These are phyloP conservation scores for Trypanosoma cruzi DNA, from an alignment of 208 protist species.

Conservation along the genomic window DNA sequence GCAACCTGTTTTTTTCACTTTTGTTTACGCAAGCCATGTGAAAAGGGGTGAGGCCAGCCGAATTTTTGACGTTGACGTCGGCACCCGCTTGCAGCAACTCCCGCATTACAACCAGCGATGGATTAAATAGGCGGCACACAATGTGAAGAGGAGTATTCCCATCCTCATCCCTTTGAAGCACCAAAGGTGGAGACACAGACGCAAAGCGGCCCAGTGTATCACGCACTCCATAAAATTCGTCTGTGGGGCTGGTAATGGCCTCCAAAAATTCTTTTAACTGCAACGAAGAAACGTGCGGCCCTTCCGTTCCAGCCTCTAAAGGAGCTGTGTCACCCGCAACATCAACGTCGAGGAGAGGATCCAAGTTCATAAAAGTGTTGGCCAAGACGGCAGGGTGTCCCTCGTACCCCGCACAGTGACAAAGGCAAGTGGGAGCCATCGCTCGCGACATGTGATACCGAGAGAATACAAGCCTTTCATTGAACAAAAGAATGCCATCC, in stretches of 20 bases:
- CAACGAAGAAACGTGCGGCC: neutral
- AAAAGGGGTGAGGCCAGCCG: slow-evolving; percentile 28
- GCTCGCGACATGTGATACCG: neutral
- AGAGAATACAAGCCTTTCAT: neutral
- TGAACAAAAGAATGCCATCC: neutral
- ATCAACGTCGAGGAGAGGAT: neutral
- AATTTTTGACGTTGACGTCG: slow-evolving; percentile 19
- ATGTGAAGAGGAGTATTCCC: slow-evolving; percentile 41
- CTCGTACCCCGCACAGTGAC: too few relatives aligned
- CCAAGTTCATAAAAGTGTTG: neutral
- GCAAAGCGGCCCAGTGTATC: neutral
- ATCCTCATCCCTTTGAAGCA: slow-evolving; percentile 16
- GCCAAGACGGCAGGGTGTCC: neutral
- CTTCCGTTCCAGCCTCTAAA: neutral
- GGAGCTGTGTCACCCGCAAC: too few relatives aligned
- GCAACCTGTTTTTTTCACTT: slow-evolving; percentile 13
- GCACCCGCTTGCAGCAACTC: slow-evolving; percentile 21
- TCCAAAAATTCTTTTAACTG: neutral
- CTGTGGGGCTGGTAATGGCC: neutral
- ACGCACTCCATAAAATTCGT: neutral
- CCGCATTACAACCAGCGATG: slow-evolving; percentile 21
- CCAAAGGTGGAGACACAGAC: neutral
- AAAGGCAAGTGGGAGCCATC: neutral
- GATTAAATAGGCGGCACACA: slow-evolving; percentile 18
- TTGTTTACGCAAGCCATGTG: slow-evolving; percentile 38